Evolutionary conservation across 805 yeast species (phyloP), one percentile per base, ranked within the genome.

Genomic region (Sugiyamaella americana): DNA sequence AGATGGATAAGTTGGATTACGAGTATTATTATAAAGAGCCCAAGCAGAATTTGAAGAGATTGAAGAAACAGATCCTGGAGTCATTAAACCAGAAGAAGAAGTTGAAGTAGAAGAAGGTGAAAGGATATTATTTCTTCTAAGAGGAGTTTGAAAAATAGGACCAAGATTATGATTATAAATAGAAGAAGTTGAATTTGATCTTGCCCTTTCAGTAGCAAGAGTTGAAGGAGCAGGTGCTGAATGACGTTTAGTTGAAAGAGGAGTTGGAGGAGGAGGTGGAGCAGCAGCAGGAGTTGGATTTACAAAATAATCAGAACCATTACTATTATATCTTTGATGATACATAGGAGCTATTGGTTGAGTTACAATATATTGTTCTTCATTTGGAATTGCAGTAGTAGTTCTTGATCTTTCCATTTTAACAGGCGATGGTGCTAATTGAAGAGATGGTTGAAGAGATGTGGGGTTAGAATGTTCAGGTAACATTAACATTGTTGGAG

Each of bases 51-150:
- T 29, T 11, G 37, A 35, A 8, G 41, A 18, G 8, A 47, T 20
- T 8, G 49, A 40, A 26, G 38, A 18, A 11, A 43, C 39, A n/a
- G 51, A 44, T 24, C 36, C 40, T 2, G 51, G 51, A 11, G 51
- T 48, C 41, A 45, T 40, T 23, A 48, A 37, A 16, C 49, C 51
- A 19, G 43, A 18, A 35, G 37, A 35, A 35, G 20, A 16, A 6
- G 10, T 17, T 16, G 37, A 16, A 11, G 37, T 13, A 35, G 37
- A 13, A 16, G 20, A 10, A 5, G 37, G 37, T 6, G 20, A 16
- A 10, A 35, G 20, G 11, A 35, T 35, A 26, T 26, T 26, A 13
- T 26, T 26, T 35, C 37, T 10, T 13, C 37, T 18, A 5, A 13
- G 11, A 5, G 37, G 37, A 5, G 37, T 35, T 13, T 35, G 37